Evolutionary conservation across 768 basidiomycete species (phyloP).

Genomic region (Trametes maxima): DNA sequence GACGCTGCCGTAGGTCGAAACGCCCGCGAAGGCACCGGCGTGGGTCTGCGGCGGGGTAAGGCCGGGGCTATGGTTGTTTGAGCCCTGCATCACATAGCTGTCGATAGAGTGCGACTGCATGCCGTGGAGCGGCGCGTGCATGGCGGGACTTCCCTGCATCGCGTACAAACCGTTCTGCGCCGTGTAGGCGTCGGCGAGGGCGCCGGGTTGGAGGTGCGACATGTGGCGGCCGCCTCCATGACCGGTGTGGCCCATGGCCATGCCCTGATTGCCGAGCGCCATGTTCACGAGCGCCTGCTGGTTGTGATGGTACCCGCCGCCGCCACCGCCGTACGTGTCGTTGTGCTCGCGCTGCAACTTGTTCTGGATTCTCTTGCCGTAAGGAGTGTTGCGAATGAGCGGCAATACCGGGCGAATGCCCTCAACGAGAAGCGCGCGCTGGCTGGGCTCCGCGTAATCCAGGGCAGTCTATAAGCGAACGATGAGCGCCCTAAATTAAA

Average conservation of each 20-base stretch:
- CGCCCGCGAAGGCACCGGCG: constrained; percentile 56
- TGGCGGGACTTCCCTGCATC: constrained; percentile 51
- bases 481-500: constrained; percentile 3
- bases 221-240: constrained; percentile 53
- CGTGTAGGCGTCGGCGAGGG: constrained; percentile 67
- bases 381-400: constrained; percentile 97
- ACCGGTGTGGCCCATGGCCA: constrained; percentile 40
- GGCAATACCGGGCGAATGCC: constrained; percentile 98
- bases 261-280: constrained; percentile 58
- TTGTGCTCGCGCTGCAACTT: constrained; percentile 92
- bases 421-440: constrained; percentile 91
- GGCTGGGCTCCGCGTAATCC: constrained; percentile 95
- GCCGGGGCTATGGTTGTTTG: constrained; percentile 64
- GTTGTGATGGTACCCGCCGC: constrained; percentile 55
- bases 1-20: constrained; percentile 54
- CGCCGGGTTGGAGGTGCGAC: constrained; percentile 54
- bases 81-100: constrained; percentile 78
- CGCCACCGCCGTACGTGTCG: constrained; percentile 54
- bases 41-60: constrained; percentile 61
- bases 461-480: constrained; percentile 74
- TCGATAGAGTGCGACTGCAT: constrained; percentile 77
- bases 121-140: constrained; percentile 36
- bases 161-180: constrained; percentile 64
- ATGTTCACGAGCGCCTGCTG: constrained; percentile 63
- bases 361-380: constrained; percentile 98